A percentile compares a stretch with the other conserved stretches of the same genome.
These are phyloP conservation scores for Piromyces finnis DNA, from an alignment of 192 early-diverging fungal genomes.

Conservation along the genomic window DNA sequence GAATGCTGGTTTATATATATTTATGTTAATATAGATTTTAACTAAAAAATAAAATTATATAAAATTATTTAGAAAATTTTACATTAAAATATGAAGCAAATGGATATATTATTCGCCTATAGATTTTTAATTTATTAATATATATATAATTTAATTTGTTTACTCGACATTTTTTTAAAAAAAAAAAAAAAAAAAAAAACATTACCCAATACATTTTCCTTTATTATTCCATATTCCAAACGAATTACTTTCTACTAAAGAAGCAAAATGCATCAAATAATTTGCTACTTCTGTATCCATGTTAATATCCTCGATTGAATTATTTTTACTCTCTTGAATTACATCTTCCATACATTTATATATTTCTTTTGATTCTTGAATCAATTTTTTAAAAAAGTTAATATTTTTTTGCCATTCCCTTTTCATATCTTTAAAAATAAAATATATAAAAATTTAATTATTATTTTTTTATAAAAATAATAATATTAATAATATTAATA, in stretches of 20 bases:
- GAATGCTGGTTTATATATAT: background rate
- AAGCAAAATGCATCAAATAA: background rate
- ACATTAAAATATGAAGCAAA: background rate
- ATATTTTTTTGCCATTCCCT: background rate
- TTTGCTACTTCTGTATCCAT: background rate
- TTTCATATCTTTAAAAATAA: background rate
- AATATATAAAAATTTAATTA: no score
- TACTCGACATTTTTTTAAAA: no score
- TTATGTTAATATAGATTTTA: no score
- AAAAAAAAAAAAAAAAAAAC: no score
- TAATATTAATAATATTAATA: no score
- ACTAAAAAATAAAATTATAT: no score
- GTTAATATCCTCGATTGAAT: background rate
- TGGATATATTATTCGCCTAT: background rate
- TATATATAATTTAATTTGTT: no score
- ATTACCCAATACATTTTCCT: background rate
- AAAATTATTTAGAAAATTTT: background rate
- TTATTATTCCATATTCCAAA: background rate
- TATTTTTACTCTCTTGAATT: background rate
- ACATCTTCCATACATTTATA: background rate
- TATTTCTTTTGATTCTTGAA: background rate
- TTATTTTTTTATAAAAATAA: background rate
- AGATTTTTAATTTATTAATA: background rate
- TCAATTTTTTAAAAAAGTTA: background rate
- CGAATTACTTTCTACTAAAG: background rate